Conservation (phyloP, 2,329 filamentous ascomycete species). For the Penicillium janthinellum region DNA sequence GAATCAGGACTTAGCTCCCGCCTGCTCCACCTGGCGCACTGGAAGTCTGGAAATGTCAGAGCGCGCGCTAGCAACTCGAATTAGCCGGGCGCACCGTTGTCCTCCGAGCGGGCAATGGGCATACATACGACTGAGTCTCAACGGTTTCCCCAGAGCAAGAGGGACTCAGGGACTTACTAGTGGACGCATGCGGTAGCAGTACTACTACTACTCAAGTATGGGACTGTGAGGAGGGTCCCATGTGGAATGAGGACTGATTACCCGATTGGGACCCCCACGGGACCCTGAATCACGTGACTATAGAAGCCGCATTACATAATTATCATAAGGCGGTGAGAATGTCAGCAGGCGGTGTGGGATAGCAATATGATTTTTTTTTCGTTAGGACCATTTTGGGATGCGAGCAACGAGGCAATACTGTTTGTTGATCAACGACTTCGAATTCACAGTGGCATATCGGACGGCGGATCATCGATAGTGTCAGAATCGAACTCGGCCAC, state of each 20-base stretch:
- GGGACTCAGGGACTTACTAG: neutral
- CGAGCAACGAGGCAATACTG: slow-evolving; percentile 8
- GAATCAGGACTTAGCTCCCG: slow-evolving; percentile 24
- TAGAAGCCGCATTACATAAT: neutral
- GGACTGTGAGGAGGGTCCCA: neutral
- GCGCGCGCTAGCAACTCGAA: neutral
- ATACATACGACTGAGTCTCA: neutral
- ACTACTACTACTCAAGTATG: neutral
- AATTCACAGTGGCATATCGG: neutral
- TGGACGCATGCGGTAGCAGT: neutral
- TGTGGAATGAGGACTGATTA: neutral
- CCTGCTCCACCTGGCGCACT: slow-evolving; percentile 18
- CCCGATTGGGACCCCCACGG: neutral
- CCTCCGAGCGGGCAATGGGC: neutral
- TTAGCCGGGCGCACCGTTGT: neutral
- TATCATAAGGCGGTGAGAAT: slow-evolving; percentile 20
- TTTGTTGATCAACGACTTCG: slow-evolving; percentile 3
- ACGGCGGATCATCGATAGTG: neutral
- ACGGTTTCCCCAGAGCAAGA: neutral
- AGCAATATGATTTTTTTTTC: slow-evolving; percentile 38
- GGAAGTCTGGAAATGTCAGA: slow-evolving; percentile 7
- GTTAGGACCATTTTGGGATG: slow-evolving; percentile 11
- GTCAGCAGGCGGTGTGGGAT: slow-evolving; percentile 22
- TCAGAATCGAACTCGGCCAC: neutral
- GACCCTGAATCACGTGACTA: slow-evolving; percentile 9